Evolutionary conservation across 2,329 filamentous ascomycete genomes (phyloP), one percentile per base, ranked within the genome.

Genomic region (Drechslera avenae): DNA sequence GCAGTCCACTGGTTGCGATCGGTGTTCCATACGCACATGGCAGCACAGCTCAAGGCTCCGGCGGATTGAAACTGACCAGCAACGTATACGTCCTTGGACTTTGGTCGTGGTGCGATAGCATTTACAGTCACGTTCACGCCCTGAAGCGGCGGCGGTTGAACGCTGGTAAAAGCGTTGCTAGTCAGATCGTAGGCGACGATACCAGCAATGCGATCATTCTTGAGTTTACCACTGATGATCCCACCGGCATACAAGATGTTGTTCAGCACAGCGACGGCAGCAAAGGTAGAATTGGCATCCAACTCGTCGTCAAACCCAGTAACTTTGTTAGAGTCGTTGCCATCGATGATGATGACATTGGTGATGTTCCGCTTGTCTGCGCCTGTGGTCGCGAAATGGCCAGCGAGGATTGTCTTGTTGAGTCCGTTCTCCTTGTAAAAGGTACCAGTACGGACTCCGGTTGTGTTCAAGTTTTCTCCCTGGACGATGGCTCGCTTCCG

Each of bases 381-480:
- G 12, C 83, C 83, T 23, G 79, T 84, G 1, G 90, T 86, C 6
- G 83, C 83, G 70, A 99, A 99, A 64, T 91, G 90, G 1, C 94
- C 94, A 40, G 87, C 94, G 21, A 97, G 80, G 32, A 97, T 83
- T 0, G 94, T 97, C 49, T 95, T 81, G 72, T 97, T 97, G 57
- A 84, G 82, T 51, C 78, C 79, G 56, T 85, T 83, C 13, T 81
- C 79, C 32, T 82, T 83, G 71, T 96, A 91, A 68, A 95, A 96
- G 2, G 86, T 76, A 23, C 91, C 94, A 6, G 89, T 85, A 17
- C 87, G 80, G n/a, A 96, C 86, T 23, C 90, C 91, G 2, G 81
- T 81, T 7, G 83, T 74, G 53, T 77, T 80, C 39, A 77, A 64
- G 56, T 79, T 79, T 35, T 78, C 71, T 14, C 68, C 69, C 21